Conservation (phyloP, 164 flowering plant genomes). For the Protea cynaroides region DNA sequence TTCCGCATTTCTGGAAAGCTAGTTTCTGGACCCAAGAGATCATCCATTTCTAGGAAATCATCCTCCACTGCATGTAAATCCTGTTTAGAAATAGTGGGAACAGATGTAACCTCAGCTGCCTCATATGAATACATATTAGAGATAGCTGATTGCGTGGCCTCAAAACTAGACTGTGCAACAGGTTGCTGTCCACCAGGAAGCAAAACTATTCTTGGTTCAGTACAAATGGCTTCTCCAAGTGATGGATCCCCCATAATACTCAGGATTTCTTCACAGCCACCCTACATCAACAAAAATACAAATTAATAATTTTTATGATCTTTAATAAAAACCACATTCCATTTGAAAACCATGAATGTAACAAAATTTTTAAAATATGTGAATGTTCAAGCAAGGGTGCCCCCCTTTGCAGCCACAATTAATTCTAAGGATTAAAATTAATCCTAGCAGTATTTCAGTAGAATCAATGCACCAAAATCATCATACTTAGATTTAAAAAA, state of each 20-base stretch:
- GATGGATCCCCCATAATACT: slow-evolving; percentile 28
- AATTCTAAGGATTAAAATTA: no score
- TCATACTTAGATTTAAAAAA: background rate
- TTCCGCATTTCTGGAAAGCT: slow-evolving; percentile 5
- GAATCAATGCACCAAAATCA: no score
- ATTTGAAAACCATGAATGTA: background rate
- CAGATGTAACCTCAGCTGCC: slow-evolving; percentile 40
- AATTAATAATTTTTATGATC: background rate
- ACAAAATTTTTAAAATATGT: no score
- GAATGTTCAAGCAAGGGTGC: no score
- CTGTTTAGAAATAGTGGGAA: slow-evolving; percentile 15
- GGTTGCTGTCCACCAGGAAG: slow-evolving; percentile 12
- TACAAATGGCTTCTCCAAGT: slow-evolving; percentile 13
- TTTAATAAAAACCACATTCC: background rate
- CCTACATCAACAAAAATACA: slow-evolving; percentile 18
- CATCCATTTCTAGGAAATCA: slow-evolving; percentile 74
- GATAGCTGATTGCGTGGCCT: slow-evolving; percentile 20
- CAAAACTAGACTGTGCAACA: slow-evolving; percentile 25
- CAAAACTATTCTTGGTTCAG: slow-evolving; percentile 16
- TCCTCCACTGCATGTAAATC: slow-evolving; percentile 23
- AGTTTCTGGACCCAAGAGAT: slow-evolving; percentile 51
- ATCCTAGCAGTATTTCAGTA: no score
- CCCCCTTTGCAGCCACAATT: no score
- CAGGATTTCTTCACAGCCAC: slow-evolving; percentile 26
- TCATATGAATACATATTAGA: slow-evolving; percentile 26